These are phyloP conservation scores for Phytophthora cactorum DNA, from an alignment of 352 stramenopile species.

Conservation along the genomic window DNA sequence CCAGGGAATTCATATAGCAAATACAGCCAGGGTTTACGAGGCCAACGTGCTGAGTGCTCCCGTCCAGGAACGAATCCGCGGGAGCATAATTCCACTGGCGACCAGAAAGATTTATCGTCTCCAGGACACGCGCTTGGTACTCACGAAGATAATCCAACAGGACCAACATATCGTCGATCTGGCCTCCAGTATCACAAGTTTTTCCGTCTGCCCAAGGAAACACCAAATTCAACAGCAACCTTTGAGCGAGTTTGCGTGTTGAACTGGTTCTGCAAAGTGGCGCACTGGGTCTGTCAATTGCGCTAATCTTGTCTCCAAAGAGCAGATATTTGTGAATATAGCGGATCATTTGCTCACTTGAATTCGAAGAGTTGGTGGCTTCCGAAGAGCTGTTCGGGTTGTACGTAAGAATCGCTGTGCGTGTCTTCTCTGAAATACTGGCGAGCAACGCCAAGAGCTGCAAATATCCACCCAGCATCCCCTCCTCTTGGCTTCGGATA, in stretches of 20 bases:
- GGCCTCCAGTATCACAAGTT: neutral
- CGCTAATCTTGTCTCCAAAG: constrained; percentile 14
- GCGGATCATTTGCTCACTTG: constrained; percentile 11
- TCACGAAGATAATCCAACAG: constrained; percentile 26
- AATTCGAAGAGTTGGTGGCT: neutral
- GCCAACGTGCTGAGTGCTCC: constrained; percentile 63
- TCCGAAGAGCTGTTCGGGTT: neutral
- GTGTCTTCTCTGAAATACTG: constrained; percentile 24
- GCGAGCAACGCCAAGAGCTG: constrained; percentile 25
- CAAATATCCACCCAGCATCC: constrained; percentile 24
- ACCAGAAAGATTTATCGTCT: constrained; percentile 38
- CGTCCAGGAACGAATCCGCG: constrained; percentile 48
- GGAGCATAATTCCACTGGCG: constrained; percentile 71
- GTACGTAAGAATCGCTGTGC: constrained; percentile 7
- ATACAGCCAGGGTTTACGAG: constrained; percentile 98
- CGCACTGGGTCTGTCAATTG: neutral
- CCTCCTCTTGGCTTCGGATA: constrained; percentile 13
- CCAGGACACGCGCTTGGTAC: constrained; percentile 38
- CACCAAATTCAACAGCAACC: constrained; percentile 24
- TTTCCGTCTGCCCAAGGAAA: constrained; percentile 9
- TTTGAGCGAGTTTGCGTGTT: constrained; percentile 23
- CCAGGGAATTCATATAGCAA: constrained; percentile 99
- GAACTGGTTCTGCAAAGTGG: constrained; percentile 24
- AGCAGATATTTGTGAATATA: constrained; percentile 31
- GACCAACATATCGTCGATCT: constrained; percentile 16